Evolutionary conservation across 129 eudicot species (phyloP), one percentile per base, ranked within the genome.

Genomic region (Sambucus nigra): DNA sequence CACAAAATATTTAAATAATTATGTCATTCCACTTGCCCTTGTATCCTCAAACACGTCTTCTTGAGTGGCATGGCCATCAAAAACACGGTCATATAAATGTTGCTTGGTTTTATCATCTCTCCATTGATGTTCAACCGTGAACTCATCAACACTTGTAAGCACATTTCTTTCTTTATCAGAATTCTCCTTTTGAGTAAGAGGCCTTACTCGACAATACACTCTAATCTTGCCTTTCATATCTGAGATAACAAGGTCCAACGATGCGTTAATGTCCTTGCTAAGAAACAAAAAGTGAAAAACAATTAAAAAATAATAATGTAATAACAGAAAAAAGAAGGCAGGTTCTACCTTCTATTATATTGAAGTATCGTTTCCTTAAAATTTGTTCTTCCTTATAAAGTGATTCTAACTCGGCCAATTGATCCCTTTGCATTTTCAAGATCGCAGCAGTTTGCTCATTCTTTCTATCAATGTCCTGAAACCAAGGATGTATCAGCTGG

Each of bases 151-250:
- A 73, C 78, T 76, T 21, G 66, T 55, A 19, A 92, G 74, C 20
- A 74, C 81, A 45, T 55, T 63, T 57, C 62, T 73, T 67, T 92
- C 99, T 57, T 77, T 74, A 27, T 77, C 94, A 23, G 53, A 21
- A 8, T 59, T 56, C 59, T 92, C 99, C 58, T 86, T 92, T 27
- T 76, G 78, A 63, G 84, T 77, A 10, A 92, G 77, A 52, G 99
- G 99, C 60, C 99, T 73, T 69, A 92, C 40, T 39, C 99, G 86
- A 60, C 99, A 92, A 19, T 76, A 92, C 25, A 92, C 99, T 59
- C 99, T 74, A 23, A 92, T 83, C 65, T 92, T 92, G 54, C 99
- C 99, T 69, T 92, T 92, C 99, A 92, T 86, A 53, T 92, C 99
- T 92, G 68, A 5, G 9, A 55, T 17, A 25, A 24, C 22, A 21